These are phyloP conservation scores for Gastroboletus turbinatus DNA, from an alignment of 1,284 basidiomycete genomes.

Conservation along the genomic window DNA sequence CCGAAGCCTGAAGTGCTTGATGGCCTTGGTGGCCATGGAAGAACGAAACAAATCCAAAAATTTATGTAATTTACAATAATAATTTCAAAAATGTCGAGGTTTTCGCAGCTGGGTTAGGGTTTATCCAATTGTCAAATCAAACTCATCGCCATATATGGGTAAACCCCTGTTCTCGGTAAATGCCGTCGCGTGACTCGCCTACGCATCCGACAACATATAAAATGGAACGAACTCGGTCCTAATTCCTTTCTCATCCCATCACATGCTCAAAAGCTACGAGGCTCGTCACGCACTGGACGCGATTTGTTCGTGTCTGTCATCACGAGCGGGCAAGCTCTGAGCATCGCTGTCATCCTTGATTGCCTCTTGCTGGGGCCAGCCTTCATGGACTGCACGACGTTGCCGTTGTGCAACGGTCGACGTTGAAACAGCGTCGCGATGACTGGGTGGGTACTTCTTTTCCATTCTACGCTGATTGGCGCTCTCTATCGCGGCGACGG, in stretches of 20 bases:
- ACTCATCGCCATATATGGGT: no score
- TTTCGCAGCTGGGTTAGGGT: background rate
- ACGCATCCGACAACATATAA: background rate
- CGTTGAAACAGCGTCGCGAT: conserved; percentile 28
- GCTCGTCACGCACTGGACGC: conserved; percentile 45
- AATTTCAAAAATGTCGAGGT: background rate
- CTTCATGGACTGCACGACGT: conserved; percentile 43
- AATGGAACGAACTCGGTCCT: background rate
- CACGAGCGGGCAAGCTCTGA: conserved; percentile 58
- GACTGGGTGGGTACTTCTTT: conserved; percentile 22
- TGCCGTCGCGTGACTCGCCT: background rate
- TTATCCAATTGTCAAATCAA: no score
- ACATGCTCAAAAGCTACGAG: conserved; percentile 49
- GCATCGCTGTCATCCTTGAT: conserved; percentile 47
- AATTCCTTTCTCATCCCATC: conserved; percentile 14
- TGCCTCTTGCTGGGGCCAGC: conserved; percentile 48
- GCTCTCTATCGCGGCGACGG: conserved; percentile 14
- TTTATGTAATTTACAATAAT: background rate
- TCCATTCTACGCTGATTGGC: background rate
- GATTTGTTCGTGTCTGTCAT: conserved; percentile 28
- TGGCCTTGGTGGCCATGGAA: conserved; percentile 35
- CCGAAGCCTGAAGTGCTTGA: conserved; percentile 47
- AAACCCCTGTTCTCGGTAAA: background rate
- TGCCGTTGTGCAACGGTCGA: conserved; percentile 7
- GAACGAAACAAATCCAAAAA: background rate